Evolutionary conservation across 2,329 filamentous ascomycete genomes (phyloP).

Genomic region (Phoma sp.): DNA sequence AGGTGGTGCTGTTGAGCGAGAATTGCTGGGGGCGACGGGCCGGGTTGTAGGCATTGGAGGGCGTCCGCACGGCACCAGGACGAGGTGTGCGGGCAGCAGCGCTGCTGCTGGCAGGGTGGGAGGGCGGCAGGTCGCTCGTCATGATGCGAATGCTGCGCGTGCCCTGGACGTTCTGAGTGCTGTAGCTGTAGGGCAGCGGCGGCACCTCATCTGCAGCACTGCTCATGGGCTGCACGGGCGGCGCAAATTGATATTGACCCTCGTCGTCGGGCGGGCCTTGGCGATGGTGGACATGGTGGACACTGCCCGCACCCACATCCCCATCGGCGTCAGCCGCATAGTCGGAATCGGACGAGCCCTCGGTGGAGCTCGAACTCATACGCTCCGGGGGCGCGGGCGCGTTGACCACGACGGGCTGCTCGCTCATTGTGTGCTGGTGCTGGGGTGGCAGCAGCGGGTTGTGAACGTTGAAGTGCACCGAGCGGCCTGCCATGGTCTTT

Average conservation of each 20-base stretch:
- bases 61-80: conserved; percentile 53
- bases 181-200: conserved; percentile 23
- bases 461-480: conserved; percentile 38
- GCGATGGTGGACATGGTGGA: conserved; percentile 32
- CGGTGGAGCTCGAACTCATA: conserved; percentile 16
- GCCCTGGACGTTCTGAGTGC: conserved; percentile 33
- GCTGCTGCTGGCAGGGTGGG: conserved; percentile 25
- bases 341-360: conserved; percentile 45
- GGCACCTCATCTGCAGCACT: conserved; percentile 16
- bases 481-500: conserved; percentile 30
- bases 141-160: conserved; percentile 36
- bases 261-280: conserved; percentile 51
- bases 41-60: conserved; percentile 58
- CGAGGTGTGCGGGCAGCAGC: conserved; percentile 36
- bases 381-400: conserved; percentile 26
- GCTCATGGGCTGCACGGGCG: conserved; percentile 44
- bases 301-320: conserved; percentile 29
- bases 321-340: conserved; percentile 42
- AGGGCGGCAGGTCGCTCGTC: conserved; percentile 35
- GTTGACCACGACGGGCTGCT: conserved; percentile 41
- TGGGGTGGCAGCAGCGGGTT: conserved; percentile 18
- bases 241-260: conserved; percentile 48
- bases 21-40: conserved; percentile 56
- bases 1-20: conserved; percentile 45
- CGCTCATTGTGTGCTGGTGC: conserved; percentile 27